Base-by-base conservation (phyloP, 2,329 filamentous ascomycete genomes). In the Colletotrichum sidae region DNA sequence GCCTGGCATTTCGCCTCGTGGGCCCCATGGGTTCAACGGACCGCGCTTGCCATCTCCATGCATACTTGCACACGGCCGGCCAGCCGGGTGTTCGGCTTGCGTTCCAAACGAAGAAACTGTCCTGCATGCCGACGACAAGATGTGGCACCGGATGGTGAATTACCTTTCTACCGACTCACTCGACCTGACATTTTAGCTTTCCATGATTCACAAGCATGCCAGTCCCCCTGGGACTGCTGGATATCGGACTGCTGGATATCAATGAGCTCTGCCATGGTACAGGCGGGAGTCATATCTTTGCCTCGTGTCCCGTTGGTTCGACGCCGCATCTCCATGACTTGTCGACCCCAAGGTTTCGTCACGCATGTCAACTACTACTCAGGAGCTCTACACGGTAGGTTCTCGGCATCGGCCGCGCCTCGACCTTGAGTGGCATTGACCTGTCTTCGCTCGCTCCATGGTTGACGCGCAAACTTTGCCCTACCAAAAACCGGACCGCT, bases 11-110 rank as follows among this genome's bases (percentile, higher is more conserved):
- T 35, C 35, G 35, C 35, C 25, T 15, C 17, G 15, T 15, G 44
- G 17, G 41, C 38, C 50, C 39, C 46, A 65, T 65, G 53, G 46
- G 35, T 52, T 38, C 46, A 53, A 52, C 39, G 25, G 58, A 65
- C 41, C 15, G 58, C 46, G 56, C 34, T 47, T 47, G 46, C 46
- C 15, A 17, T 17, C 15, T 17, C 15, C 15, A 17, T 17, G 25
- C 25, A 25, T 25, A 25, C 25, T 25, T 25, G 25, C 25, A 4
- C 25, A 25, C 25, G 4, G 3, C 25, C 25, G 4, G 25, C 25
- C 25, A 25, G 25, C 25, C 25, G 3, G 25, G 25, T 25, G 25
- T 25, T 25, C 25, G 25, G 25, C 25, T 25, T 25, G 25, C 25
- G 25, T 25, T 4, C 25, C 25, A 25, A 25, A 25, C 25, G 25